phyloP scores from a whole-genome alignment of 257 asterid genomes.

The Penstemon davidsonii region DNA sequence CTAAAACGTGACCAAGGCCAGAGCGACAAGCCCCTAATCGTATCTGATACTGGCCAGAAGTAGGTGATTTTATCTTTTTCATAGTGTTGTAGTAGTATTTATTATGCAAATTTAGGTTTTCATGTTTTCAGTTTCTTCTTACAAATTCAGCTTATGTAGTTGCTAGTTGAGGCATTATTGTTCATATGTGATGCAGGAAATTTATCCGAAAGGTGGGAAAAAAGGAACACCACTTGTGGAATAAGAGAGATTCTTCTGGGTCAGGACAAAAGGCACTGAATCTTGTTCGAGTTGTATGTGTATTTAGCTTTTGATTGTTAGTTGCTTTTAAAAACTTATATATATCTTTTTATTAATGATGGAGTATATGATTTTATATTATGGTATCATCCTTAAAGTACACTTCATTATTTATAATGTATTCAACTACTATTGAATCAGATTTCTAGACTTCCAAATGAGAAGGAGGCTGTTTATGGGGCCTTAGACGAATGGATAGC shows the following conservation, averaged over 20 bases:
- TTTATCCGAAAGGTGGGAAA: constrained; percentile 41
- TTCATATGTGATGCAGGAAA: constrained; percentile 41
- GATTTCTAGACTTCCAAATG: constrained; percentile 82
- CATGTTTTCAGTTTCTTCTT: constrained; percentile 4
- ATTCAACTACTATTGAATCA: constrained; percentile 26
- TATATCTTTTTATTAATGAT: neutral
- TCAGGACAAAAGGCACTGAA: constrained; percentile 83
- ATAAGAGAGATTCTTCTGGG: constrained; percentile 70
- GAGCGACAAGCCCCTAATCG: constrained; percentile 21
- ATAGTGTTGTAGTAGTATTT: neutral
- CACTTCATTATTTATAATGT: neutral
- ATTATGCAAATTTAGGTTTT: neutral
- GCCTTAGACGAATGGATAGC: constrained; percentile 87
- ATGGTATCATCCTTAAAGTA: constrained; percentile 6
- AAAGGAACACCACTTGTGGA: constrained; percentile 87
- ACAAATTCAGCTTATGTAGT: neutral
- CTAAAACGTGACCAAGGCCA: constrained; percentile 26
- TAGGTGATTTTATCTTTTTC: constrained; percentile 29
- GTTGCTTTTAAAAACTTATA: neutral
- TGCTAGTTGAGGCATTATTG: neutral
- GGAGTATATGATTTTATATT: neutral
- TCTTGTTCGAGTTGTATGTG: constrained; percentile 67
- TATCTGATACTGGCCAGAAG: constrained; percentile 38
- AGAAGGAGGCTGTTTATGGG: constrained; percentile 78
- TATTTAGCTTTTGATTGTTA: constrained; percentile 7